Conservation (phyloP, 371 early-diverging fungal species). For the Blakeslea trispora region DNA sequence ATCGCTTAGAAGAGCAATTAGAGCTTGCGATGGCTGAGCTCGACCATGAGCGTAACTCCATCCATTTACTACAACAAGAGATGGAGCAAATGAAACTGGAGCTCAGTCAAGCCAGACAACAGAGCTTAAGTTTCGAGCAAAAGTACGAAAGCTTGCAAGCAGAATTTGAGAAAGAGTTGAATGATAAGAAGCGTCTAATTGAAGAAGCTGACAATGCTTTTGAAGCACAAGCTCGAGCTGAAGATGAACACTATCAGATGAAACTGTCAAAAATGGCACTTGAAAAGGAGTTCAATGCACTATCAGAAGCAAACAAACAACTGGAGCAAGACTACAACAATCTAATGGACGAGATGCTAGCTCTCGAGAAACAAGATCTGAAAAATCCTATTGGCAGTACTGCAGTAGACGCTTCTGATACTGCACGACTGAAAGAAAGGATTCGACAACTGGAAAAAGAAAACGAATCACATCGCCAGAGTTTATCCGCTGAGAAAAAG, state of each 20-base stretch:
- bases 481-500: conserved; percentile 49
- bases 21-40: conserved; percentile 39
- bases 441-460: conserved; percentile 52
- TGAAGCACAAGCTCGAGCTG: conserved; percentile 42
- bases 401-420: neutral
- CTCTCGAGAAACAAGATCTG: conserved; percentile 27
- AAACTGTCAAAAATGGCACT: conserved; percentile 32
- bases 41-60: conserved; percentile 27
- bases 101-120: conserved; percentile 21
- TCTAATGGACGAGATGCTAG: conserved; percentile 71
- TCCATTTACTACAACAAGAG: conserved; percentile 13
- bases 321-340: conserved; percentile 73
- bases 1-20: conserved; percentile 43
- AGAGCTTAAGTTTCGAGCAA: conserved; percentile 20
- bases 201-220: conserved; percentile 47
- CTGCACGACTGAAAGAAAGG: conserved; percentile 31
- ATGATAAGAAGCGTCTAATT: conserved; percentile 42
- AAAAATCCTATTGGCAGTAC: conserved; percentile 1
- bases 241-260: conserved; percentile 42
- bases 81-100: conserved; percentile 26
- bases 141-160: conserved; percentile 25
- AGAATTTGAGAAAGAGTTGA: conserved; percentile 38
- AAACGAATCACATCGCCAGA: conserved; percentile 46
- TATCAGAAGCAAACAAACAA: conserved; percentile 61
- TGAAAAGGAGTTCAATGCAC: conserved; percentile 41